phyloP scores from a whole-genome alignment of 768 basidiomycete species.

The Auriscalpium orientale region DNA sequence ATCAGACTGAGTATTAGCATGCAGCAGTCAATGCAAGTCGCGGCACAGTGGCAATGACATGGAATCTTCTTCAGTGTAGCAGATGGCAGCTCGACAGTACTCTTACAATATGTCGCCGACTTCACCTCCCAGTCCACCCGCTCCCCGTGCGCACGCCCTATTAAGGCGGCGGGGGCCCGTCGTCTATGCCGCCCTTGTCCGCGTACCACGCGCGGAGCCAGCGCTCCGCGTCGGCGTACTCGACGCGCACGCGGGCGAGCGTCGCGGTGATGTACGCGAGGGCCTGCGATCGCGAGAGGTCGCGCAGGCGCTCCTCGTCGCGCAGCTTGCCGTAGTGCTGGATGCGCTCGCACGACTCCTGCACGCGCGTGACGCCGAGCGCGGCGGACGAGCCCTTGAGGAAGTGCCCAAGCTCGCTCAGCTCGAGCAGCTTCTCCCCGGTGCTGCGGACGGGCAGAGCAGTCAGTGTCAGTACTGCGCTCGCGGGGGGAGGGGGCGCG shows the following conservation, averaged over 20 bases:
- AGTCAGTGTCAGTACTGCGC: not conserved
- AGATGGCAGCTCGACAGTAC: no score
- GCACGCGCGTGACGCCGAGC: slow-evolving; percentile 76
- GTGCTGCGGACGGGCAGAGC: slow-evolving; percentile 2
- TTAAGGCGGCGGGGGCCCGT: no score
- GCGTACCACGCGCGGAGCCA: slow-evolving; percentile 7
- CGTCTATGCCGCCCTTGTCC: not conserved
- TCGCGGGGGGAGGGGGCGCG: not conserved
- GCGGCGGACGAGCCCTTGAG: slow-evolving; percentile 97
- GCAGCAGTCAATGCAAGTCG: no score
- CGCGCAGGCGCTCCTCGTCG: not conserved
- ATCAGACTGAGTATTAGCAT: no score
- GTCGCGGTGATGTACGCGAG: slow-evolving; percentile 6
- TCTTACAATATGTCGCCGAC: no score
- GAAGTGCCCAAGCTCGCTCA: slow-evolving; percentile 84
- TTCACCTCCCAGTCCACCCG: no score
- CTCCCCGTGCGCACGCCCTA: no score
- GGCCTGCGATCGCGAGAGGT: slow-evolving; percentile 1
- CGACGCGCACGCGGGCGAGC: slow-evolving; percentile 5
- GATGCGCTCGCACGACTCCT: slow-evolving; percentile 81
- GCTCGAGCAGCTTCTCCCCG: slow-evolving; percentile 51
- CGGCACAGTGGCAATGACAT: no score
- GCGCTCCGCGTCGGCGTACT: slow-evolving; percentile 6
- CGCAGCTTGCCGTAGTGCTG: slow-evolving; percentile 53
- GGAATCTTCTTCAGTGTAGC: no score